Conservation (phyloP, 495 filamentous ascomycete species). For the Talaromyces thailandensis region DNA sequence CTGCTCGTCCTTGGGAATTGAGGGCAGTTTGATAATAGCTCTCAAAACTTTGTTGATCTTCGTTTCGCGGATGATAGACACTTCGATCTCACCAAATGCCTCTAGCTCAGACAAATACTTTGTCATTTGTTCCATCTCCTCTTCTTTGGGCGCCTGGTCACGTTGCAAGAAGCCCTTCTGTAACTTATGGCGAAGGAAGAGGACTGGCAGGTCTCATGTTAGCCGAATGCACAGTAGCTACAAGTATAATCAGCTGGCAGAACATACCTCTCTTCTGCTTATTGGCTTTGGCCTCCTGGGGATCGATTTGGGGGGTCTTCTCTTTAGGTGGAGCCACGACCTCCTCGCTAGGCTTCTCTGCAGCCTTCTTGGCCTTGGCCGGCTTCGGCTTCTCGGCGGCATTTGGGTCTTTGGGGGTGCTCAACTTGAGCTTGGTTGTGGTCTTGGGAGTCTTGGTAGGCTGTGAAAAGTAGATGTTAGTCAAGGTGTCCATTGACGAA, state of each 20-base stretch:
- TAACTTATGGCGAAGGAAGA: slow-evolving; percentile 81
- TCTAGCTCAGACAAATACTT: slow-evolving; percentile 74
- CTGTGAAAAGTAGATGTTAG: slow-evolving; percentile 19
- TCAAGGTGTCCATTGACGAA: neutral
- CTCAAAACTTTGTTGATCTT: slow-evolving; percentile 95
- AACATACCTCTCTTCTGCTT: slow-evolving; percentile 59
- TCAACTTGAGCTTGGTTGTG: slow-evolving; percentile 43
- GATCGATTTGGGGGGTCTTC: slow-evolving; percentile 44
- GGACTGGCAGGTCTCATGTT: slow-evolving; percentile 30
- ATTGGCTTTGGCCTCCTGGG: slow-evolving; percentile 54
- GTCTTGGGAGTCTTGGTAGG: slow-evolving; percentile 54
- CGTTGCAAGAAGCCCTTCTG: slow-evolving; percentile 83
- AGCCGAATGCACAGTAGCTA: neutral
- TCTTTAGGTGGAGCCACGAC: slow-evolving; percentile 41
- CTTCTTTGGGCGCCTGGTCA: slow-evolving; percentile 70
- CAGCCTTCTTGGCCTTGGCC: slow-evolving; percentile 49
- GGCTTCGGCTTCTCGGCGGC: slow-evolving; percentile 38
- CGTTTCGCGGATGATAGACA: slow-evolving; percentile 70
- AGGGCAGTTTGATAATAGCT: slow-evolving; percentile 72
- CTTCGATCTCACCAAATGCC: slow-evolving; percentile 67
- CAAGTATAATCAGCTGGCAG: neutral
- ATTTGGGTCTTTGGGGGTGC: slow-evolving; percentile 40
- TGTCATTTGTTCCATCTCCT: slow-evolving; percentile 83
- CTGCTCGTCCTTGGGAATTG: slow-evolving; percentile 77
- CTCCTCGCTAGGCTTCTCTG: slow-evolving; percentile 5